phyloP scores from a whole-genome alignment of 192 early-diverging fungal species.

The Allomyces macrogynus region DNA sequence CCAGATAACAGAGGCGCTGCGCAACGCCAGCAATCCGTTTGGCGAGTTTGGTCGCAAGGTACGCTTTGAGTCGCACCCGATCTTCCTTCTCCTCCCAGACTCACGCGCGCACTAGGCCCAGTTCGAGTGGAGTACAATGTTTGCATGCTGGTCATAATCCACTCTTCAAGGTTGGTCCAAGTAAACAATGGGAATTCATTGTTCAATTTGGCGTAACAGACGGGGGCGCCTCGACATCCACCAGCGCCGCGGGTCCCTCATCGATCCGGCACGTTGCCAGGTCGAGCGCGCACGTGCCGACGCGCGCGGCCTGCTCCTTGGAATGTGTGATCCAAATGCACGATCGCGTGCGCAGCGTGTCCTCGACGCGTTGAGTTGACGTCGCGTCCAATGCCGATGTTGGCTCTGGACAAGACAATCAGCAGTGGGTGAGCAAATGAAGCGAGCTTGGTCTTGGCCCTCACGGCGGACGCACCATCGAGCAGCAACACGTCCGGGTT shows the following conservation, averaged over 20 bases:
- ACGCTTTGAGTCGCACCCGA: too few relatives aligned
- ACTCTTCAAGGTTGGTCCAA: too few relatives aligned
- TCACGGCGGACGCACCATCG: not conserved
- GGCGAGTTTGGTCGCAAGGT: not conserved
- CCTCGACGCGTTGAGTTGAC: not conserved
- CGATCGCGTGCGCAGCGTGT: not conserved
- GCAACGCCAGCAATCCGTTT: not conserved
- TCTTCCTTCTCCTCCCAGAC: too few relatives aligned
- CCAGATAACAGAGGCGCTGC: not conserved
- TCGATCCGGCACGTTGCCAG: too few relatives aligned
- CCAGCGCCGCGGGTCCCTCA: too few relatives aligned
- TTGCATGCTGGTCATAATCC: not conserved
- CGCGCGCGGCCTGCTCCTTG: not conserved
- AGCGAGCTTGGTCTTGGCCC: not conserved
- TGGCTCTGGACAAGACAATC: not conserved
- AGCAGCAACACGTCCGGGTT: not conserved
- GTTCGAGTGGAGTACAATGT: not conserved
- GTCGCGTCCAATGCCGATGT: not conserved
- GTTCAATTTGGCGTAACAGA: too few relatives aligned
- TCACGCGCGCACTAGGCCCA: not conserved
- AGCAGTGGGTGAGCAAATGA: too few relatives aligned
- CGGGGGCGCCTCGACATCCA: too few relatives aligned
- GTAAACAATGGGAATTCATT: too few relatives aligned
- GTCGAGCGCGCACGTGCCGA: not conserved
- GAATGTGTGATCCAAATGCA: not conserved